Evolutionary conservation across 1,139 yeast species (phyloP), one percentile per base, ranked within the genome.

Genomic region (Scheffersomyces quercinus): DNA sequence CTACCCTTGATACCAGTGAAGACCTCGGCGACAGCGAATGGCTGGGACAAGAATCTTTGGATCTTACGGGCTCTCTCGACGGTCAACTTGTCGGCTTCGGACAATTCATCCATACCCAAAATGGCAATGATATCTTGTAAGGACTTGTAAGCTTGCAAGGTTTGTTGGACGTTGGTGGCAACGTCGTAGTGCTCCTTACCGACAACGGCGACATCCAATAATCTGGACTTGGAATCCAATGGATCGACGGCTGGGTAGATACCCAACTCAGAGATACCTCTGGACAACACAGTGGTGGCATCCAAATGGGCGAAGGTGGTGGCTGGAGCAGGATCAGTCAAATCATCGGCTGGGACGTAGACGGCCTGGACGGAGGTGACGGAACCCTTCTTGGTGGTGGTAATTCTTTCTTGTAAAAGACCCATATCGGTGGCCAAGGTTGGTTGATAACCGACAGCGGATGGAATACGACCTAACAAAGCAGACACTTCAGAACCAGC

Each of bases 401-500:
- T 93, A 79, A 93, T 93, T 85, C 99, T 95, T 83, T 93, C 99
- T 84, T 93, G 99, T 73, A 93, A 85, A 74, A 90, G 85, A 88
- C 99, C 99, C 98, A 93, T 93, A 90, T 93, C 99, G 67, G 99
- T 93, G 81, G 99, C 97, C 79, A 93, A 85, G 64, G 99, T 93
- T 75, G 99, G 99, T 82, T 93, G 99, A 79, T 93, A 93, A 89
- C 99, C 99, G 89, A 93, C 99, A 65, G 99, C 99, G 59, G 99
- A 93, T 74, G 99, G 99, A 75, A 93, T 93, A 88, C 99, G 97
- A 81, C 99, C 99, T 73, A 93, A 83, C 80, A 93, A 84, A 60
- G 99, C 99, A 73, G 98, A 91, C 74, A 93, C 99, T 82, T 93
- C 99, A 59, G 99, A 93, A 89, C 99, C 99, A 72, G 99, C 99